Evolutionary conservation across 345 rosid species (phyloP).

Genomic region (Rhizophora apiculata): DNA sequence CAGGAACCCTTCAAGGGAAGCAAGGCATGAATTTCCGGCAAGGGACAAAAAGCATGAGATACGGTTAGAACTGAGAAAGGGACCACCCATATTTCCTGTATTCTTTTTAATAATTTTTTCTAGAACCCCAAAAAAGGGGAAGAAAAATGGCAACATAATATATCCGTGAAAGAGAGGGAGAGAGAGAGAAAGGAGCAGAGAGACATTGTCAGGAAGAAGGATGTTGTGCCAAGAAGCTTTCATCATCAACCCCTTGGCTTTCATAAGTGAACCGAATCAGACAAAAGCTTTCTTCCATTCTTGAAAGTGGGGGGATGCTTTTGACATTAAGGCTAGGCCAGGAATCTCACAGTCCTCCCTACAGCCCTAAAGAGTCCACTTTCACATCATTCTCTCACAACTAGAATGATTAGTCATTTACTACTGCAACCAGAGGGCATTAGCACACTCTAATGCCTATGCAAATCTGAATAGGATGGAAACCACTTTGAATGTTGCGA

Average conservation of each 20-base stretch:
- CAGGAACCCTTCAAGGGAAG: conserved; percentile 45
- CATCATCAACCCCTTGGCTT: conserved; percentile 38
- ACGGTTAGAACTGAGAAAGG: not conserved
- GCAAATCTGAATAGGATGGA: conserved; percentile 8
- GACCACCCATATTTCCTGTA: not conserved
- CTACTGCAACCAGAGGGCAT: conserved; percentile 19
- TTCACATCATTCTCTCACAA: conserved; percentile 33
- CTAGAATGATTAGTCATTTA: conserved; percentile 32
- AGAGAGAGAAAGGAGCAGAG: not conserved
- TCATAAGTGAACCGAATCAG: conserved; percentile 38
- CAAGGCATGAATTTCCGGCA: conserved; percentile 49
- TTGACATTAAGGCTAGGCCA: conserved; percentile 20
- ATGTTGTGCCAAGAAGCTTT: conserved; percentile 17
- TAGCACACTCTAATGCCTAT: not conserved
- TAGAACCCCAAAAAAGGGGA: too few relatives aligned
- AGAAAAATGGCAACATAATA: not conserved
- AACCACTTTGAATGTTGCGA: not conserved
- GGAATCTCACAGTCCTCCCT: conserved; percentile 22
- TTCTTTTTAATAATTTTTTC: too few relatives aligned
- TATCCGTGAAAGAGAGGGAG: conserved; percentile 7
- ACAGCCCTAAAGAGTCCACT: not conserved
- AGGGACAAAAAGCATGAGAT: conserved; percentile 6
- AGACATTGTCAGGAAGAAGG: conserved; percentile 24
- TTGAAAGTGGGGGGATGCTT: conserved; percentile 8
- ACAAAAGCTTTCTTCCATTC: conserved; percentile 28